These are phyloP conservation scores for Tolypocladium tundrense DNA, from an alignment of 2,329 filamentous ascomycete genomes.

Conservation along the genomic window DNA sequence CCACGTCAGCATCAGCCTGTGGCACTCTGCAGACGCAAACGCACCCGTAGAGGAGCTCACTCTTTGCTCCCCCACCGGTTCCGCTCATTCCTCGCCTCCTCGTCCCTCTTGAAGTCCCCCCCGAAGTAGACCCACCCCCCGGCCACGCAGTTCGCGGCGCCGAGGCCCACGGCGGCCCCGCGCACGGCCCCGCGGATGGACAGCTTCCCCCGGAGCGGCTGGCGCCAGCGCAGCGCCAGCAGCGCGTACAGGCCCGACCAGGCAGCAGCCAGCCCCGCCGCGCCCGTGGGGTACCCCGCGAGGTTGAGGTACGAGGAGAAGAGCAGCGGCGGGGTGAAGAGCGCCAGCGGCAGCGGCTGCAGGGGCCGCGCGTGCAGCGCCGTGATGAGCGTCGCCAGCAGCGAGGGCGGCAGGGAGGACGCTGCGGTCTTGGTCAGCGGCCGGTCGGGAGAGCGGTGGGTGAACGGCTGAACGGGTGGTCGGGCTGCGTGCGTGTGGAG, in stretches of 20 bases:
- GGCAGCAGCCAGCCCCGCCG: slow-evolving; percentile 44
- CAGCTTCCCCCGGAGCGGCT: slow-evolving; percentile 29
- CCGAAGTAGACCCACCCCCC: slow-evolving; percentile 42
- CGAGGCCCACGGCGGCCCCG: slow-evolving; percentile 38
- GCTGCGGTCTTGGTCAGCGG: slow-evolving; percentile 21
- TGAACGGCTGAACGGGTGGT: not conserved
- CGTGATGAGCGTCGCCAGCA: slow-evolving; percentile 45
- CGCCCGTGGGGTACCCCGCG: slow-evolving; percentile 46
- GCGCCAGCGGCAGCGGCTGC: slow-evolving; percentile 39
- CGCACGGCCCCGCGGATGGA: slow-evolving; percentile 39
- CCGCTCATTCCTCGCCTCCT: slow-evolving; percentile 33
- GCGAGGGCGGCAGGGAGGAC: slow-evolving; percentile 42
- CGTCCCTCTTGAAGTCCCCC: slow-evolving; percentile 40
- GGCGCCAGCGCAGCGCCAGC: slow-evolving; percentile 39
- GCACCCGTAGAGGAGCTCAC: not conserved
- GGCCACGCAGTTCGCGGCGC: slow-evolving; percentile 34
- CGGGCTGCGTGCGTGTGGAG: not conserved
- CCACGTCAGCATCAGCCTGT: not conserved
- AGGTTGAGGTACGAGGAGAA: slow-evolving; percentile 51
- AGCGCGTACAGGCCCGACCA: slow-evolving; percentile 48
- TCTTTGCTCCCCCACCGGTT: slow-evolving; percentile 36
- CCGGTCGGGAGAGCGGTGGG: not conserved
- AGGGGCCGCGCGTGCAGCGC: slow-evolving; percentile 46
- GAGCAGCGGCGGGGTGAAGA: slow-evolving; percentile 40
- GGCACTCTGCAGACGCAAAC: no score